These are phyloP conservation scores for Creolimax fragrantissima DNA, from an alignment of 78 protist species.

Conservation along the genomic window DNA sequence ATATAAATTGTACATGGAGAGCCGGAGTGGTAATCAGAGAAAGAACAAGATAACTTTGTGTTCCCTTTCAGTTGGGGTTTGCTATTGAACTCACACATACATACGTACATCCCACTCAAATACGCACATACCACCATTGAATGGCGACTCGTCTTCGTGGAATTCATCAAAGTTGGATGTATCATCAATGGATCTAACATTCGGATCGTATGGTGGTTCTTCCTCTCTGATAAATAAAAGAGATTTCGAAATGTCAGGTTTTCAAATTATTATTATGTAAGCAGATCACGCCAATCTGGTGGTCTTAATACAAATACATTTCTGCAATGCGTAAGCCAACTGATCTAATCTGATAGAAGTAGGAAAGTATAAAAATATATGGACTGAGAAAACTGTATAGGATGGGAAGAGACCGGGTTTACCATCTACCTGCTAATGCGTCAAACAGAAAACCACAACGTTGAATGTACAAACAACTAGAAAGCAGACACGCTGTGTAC, in stretches of 20 bases:
- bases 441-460: neutral
- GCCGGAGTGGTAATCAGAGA: no score
- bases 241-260: neutral
- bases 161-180: slow-evolving; percentile 36
- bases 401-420: neutral
- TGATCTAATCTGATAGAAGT: neutral
- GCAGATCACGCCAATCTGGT: neutral
- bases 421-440: neutral
- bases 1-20: no score
- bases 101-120: no score
- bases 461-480: neutral
- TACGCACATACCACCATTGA: neutral
- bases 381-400: neutral
- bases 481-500: neutral
- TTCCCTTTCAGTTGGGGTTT: no score
- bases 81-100: no score
- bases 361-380: neutral
- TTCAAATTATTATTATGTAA: neutral
- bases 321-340: neutral
- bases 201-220: slow-evolving; percentile 3
- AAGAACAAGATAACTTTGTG: no score
- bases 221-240: neutral
- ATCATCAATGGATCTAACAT: neutral
- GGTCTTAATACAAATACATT: neutral
- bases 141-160: neutral